Percentiles rank a stretch among this genome's conserved stretches.
These are phyloP conservation scores for Colletotrichum sp. DNA, from an alignment of 2,329 filamentous ascomycete species.

Conservation along the genomic window DNA sequence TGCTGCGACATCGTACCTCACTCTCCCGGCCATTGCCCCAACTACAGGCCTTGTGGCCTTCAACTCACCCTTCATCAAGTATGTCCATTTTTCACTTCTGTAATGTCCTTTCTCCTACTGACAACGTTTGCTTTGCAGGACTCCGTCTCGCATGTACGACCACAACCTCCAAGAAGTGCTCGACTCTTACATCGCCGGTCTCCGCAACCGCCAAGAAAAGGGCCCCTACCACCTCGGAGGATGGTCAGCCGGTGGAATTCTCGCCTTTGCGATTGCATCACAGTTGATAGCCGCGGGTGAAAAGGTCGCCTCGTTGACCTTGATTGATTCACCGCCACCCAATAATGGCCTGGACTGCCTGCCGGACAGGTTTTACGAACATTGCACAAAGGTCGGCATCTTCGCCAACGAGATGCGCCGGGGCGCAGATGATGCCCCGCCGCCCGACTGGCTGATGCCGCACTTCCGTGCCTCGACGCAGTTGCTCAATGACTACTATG, in stretches of 20 bases:
- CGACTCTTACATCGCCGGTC: background rate
- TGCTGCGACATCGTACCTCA: background rate
- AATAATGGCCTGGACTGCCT: slow-evolving; percentile 68
- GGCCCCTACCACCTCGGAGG: slow-evolving; percentile 73
- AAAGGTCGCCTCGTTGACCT: slow-evolving; percentile 37
- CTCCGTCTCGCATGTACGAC: background rate
- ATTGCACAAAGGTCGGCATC: slow-evolving; percentile 74
- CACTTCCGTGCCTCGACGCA: slow-evolving; percentile 74
- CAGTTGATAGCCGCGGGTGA: slow-evolving; percentile 64
- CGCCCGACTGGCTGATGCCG: slow-evolving; percentile 73
- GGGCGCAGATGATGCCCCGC: slow-evolving; percentile 54
- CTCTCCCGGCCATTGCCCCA: background rate
- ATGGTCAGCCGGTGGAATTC: slow-evolving; percentile 79
- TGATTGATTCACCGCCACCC: slow-evolving; percentile 45
- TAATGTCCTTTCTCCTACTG: background rate
- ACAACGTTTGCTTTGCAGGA: slow-evolving; percentile 43
- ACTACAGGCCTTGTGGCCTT: background rate
- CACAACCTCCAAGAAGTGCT: background rate
- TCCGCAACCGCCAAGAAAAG: slow-evolving; percentile 53
- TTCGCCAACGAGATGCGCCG: slow-evolving; percentile 57
- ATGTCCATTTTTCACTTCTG: fast-evolving
- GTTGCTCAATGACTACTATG: slow-evolving; percentile 67
- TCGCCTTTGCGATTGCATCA: slow-evolving; percentile 69
- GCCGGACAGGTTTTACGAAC: slow-evolving; percentile 68
- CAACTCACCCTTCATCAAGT: background rate